Base-by-base conservation (phyloP, 352 stramenopile species). In the Globisporangium cystogenes region DNA sequence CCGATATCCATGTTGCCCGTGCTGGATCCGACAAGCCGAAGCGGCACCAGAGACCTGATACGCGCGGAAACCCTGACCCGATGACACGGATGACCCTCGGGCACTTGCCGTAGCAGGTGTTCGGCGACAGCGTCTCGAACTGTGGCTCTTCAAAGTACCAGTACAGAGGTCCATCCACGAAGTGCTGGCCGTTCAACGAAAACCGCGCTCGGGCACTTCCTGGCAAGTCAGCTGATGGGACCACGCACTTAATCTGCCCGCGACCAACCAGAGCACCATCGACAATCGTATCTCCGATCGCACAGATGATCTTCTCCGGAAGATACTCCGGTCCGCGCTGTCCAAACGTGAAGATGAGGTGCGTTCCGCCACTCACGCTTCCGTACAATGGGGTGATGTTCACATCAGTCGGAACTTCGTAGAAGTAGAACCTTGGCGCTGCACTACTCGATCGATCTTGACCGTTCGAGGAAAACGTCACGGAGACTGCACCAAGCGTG, bases 101-200 rank as follows among this genome's bases (percentile, higher is more conserved):
- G 16, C 15, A 44, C 3, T 35, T 40, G 44, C 76, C 67, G 40
- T 48, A 20, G 12, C 55, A 70, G 11, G 7, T 43, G 11, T 60
- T 59, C 0, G 70, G 70, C 7, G 48, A 61, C 23, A 78, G 61
- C 1, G 31, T 37, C 21, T 54, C 33, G 23, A 80, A 51, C 23
- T 21, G 41, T 24, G 67, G 65, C 15, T 74, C 67, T 5, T 31
- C 5, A 11, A 78, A 35, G 54, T 78, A 83, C 68, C 68, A 77
- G 52, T 76, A 80, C 7, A 24, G 12, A 15, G 67, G 59, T 20
- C 59, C 55, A 16, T 76, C 62, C 1, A 70, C 48, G 26, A 67
- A 83, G 35, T 66, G 69, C 20, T 80, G 68, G 11, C 67, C 64
- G 35, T 83, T 78, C 2, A 83, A 44, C 0, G 61, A 71, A 41